Evolutionary conservation across 345 rosid genomes (phyloP), one percentile per base, ranked within the genome.

Genomic region (Conringia planisiliqua): DNA sequence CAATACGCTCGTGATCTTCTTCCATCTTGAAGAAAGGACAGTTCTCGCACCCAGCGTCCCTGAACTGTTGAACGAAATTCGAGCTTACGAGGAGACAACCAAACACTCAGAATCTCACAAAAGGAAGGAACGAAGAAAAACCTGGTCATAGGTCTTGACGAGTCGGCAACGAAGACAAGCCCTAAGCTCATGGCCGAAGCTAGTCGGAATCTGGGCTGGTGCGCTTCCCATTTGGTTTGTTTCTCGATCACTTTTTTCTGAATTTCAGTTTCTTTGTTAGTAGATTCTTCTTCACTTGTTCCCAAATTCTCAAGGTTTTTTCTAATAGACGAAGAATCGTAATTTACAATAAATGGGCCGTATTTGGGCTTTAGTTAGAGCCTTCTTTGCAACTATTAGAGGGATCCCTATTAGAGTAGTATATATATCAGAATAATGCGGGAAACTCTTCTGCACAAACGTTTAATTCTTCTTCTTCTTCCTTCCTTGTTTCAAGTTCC

Each of bases 131-230:
- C n/a, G 13, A 68, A 1, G 22, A 3, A 11, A 18, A 18, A 91
- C 94, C 95, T 91, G 95, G 69, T 91, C 95, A 70, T 87, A 91
- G 74, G 97, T 91, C 77, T 91, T 91, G 76, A 91, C 97, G 29
- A 91, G 97, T 38, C 92, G 91, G 75, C 95, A 89, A 57, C 93
- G 97, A 57, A 91, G 90, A 70, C 97, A 87, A 62, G 95, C 95
- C 79, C 97, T 84, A 12, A 91, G 90, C 67, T 87, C 91, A 22
- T 91, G 95, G 18, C 97, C 95, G 22, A 89, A 91, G 73, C 95
- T 91, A 16, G 95, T 91, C 50, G 97, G 97, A 61, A 91, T 91
- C 76, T 91, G 95, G 0, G 95, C 95, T 17, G 97, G 83, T 32
- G 77, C 80, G 48, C 85, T 87, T 74, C 81, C 89, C 94, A 85